Base-by-base conservation (phyloP, 768 basidiomycete species). In the Hysterangium stoloniferum region DNA sequence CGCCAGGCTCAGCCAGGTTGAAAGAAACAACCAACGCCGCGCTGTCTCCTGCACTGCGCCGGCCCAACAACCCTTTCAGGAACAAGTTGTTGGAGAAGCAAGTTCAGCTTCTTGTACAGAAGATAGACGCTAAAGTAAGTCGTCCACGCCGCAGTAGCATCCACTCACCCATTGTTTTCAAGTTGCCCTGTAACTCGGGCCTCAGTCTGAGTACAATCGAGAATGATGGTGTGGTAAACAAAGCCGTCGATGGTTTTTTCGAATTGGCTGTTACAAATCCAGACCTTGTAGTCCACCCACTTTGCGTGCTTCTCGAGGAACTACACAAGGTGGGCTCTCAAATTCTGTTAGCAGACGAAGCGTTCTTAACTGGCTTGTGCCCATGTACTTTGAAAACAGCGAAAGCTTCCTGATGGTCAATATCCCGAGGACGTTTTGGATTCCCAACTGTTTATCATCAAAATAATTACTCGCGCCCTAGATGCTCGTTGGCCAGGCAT, bases 111-210 rank as follows among this genome's bases (percentile, higher is more conserved):
- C 24, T 36, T 20, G 6, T 41, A 41, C 38, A 5, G 25, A 51
- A 41, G 20, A 12, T 29, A 15, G 41, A 42, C 27, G 19, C 29
- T 11, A 51, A 42, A 40, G 49, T n/a, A 5, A 32, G 47, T 27
- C 19, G n/a, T 42, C n/a, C 3, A n/a, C 33, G 12, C 24, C 17
- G 29, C 22, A 7, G 20, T 2, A 8, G 8, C 15, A 27, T 25
- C 7, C 41, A 9, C 29, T 28, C 3, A 41, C 36, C n/a, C n/a
- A 13, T 3, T 17, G 17, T 4, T n/a, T 5, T 51, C 17, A 17
- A 51, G 49, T 35, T 51, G 8, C 49, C 49, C 9, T 51, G 49
- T 40, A 51, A 51, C 36, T 51, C 49, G 28, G 49, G 49, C 6
- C 49, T 29, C 24, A 28, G 31, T 43, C 36, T 51, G 13, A 32